Percentiles rank a stretch among this genome's conserved stretches.
phyloP scores from a whole-genome alignment of 75 land plant species.

The Cryptomeria japonica region DNA sequence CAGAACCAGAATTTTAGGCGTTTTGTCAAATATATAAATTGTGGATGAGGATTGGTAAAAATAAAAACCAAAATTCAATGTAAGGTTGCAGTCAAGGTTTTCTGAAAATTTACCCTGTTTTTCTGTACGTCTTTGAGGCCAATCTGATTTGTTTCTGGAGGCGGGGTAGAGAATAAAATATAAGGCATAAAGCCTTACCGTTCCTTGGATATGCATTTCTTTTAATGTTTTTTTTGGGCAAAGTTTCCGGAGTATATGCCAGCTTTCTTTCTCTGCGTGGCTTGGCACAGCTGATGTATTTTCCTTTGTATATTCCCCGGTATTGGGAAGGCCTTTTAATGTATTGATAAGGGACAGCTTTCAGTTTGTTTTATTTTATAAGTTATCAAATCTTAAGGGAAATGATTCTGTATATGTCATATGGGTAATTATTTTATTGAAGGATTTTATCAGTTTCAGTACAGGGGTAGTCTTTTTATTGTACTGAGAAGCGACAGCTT shows the following conservation, averaged over 20 bases:
- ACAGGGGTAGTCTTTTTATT: background rate
- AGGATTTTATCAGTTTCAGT: background rate
- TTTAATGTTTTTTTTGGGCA: background rate
- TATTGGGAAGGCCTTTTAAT: background rate
- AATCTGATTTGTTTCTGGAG: background rate
- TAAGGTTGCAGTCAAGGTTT: background rate
- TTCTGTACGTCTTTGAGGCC: background rate
- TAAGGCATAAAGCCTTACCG: background rate
- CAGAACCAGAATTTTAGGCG: background rate
- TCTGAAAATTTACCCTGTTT: background rate
- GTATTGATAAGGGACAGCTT: background rate
- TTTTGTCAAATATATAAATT: background rate
- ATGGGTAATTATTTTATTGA: background rate
- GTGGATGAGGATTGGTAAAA: background rate
- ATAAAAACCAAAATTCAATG: background rate
- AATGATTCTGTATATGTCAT: background rate
- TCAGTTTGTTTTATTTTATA: background rate
- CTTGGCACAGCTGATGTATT: background rate
- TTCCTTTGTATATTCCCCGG: background rate
- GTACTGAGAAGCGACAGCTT: background rate
- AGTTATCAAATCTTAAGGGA: background rate
- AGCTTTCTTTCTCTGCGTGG: background rate
- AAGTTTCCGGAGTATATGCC: background rate
- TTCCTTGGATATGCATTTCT: background rate
- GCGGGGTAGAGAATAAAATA: background rate